Evolutionary conservation across 2,329 filamentous ascomycete genomes (phyloP).

Genomic region (Claviceps pazoutovae): DNA sequence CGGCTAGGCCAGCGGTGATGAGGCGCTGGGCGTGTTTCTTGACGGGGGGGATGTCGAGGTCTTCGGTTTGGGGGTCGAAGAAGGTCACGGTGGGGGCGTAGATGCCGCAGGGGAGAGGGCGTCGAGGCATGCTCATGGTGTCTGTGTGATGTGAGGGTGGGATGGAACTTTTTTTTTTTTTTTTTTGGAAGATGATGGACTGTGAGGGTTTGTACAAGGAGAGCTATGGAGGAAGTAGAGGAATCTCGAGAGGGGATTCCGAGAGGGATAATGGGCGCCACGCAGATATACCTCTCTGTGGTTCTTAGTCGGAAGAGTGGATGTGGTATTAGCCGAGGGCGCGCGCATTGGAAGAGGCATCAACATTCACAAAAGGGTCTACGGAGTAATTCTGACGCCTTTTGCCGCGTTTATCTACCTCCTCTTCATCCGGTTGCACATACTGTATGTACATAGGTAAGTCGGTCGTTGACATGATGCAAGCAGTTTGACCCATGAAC

Average conservation of each 20-base stretch:
- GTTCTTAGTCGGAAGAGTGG: too few species aligned
- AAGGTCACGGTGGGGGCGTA: constrained; percentile 88
- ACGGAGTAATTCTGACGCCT: background rate
- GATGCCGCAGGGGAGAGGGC: constrained; percentile 57
- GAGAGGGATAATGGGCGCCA: too few species aligned
- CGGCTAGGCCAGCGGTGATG: constrained; percentile 62
- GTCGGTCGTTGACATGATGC: too few species aligned
- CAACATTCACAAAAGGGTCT: too few species aligned
- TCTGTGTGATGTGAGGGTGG: background rate
- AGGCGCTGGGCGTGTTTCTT: constrained; percentile 71
- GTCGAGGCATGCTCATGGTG: background rate
- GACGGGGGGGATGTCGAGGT: constrained; percentile 67
- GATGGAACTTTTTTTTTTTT: too few species aligned
- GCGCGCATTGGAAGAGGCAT: too few species aligned
- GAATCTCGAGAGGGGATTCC: too few species aligned
- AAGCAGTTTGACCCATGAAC: too few species aligned
- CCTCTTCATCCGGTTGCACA: background rate
- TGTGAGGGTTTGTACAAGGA: background rate
- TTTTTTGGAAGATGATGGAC: background rate
- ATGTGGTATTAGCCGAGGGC: too few species aligned
- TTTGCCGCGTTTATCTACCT: background rate
- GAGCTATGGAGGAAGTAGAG: background rate
- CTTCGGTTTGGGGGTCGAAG: constrained; percentile 71
- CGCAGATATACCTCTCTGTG: too few species aligned
- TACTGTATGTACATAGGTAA: too few species aligned